A percentile compares a stretch with the other conserved stretches of the same genome.
Evolutionary conservation across 2,329 filamentous ascomycete genomes (phyloP).

Genomic region (Fusarium torulosum): DNA sequence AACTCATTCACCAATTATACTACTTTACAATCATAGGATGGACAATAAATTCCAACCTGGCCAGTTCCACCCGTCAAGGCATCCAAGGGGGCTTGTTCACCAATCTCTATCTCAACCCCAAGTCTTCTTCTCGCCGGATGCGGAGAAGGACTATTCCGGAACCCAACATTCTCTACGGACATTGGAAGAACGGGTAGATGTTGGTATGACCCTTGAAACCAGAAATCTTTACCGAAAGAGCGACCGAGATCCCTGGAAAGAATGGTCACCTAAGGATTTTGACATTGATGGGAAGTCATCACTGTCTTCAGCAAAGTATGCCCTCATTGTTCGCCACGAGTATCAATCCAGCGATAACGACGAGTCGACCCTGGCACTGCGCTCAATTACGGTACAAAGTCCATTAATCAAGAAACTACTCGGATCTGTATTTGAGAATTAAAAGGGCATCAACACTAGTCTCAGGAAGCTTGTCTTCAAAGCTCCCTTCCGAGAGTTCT

Average conservation of each 20-base stretch:
- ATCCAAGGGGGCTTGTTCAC: neutral
- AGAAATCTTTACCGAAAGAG: slow-evolving; percentile 6
- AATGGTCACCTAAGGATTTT: neutral
- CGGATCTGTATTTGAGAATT: neutral
- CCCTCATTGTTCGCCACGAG: neutral
- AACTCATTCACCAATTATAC: too few relatives aligned
- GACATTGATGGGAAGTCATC: slow-evolving; percentile 6
- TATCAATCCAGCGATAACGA: neutral
- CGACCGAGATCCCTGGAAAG: slow-evolving; percentile 7
- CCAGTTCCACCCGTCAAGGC: too few relatives aligned
- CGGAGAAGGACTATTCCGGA: too few relatives aligned
- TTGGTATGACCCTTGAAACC: neutral
- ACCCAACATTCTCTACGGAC: too few relatives aligned
- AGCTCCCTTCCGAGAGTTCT: slow-evolving; percentile 21
- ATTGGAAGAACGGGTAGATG: too few relatives aligned
- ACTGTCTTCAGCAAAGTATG: slow-evolving; percentile 1
- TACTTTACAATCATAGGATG: too few relatives aligned
- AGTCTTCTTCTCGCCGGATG: too few relatives aligned
- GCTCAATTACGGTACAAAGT: slow-evolving; percentile 11
- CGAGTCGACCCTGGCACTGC: neutral
- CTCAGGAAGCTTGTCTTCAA: slow-evolving; percentile 11
- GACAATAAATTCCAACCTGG: too few relatives aligned
- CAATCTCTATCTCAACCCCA: too few relatives aligned
- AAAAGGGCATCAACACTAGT: slow-evolving; percentile 15
- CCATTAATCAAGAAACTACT: slow-evolving; percentile 13